Percentiles rank a stretch among this genome's conserved stretches.
Conservation (phyloP, 192 early-diverging fungal genomes). For the Kappamyces sp. region DNA sequence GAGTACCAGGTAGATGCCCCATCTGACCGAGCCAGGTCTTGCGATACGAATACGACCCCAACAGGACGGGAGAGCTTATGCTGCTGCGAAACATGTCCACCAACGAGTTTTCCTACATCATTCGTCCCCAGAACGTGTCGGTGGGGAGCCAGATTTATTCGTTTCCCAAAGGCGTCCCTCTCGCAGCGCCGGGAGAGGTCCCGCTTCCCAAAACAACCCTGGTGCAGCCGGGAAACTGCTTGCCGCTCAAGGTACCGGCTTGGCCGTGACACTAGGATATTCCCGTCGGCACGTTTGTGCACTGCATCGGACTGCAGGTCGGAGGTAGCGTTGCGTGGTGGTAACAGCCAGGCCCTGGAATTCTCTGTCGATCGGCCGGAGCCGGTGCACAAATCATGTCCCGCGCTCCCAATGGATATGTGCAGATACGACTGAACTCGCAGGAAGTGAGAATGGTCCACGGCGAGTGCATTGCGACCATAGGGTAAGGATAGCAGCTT, state of each 20-base stretch:
- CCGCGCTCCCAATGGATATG: conserved; percentile 68
- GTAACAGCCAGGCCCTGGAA: no score
- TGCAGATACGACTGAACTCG: conserved; percentile 76
- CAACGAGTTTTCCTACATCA: conserved; percentile 76
- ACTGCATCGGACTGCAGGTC: conserved; percentile 75
- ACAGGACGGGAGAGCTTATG: conserved; percentile 78
- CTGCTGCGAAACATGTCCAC: conserved; percentile 73
- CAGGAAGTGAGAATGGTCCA: conserved; percentile 83
- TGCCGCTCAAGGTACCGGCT: conserved; percentile 46
- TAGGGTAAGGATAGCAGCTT: conserved; percentile 42
- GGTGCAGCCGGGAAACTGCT: conserved; percentile 81
- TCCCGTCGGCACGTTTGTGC: conserved; percentile 85
- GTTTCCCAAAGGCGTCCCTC: conserved; percentile 40
- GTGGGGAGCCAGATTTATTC: conserved; percentile 69
- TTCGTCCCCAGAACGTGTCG: conserved; percentile 71
- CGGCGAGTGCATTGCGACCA: conserved; percentile 80
- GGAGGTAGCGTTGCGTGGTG: conserved; percentile 68
- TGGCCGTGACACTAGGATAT: conserved; percentile 52
- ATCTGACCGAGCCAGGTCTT: conserved; percentile 62
- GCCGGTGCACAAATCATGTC: conserved; percentile 76
- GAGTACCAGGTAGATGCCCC: neutral
- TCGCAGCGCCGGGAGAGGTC: conserved; percentile 14
- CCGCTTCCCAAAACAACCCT: conserved; percentile 33
- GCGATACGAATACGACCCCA: conserved; percentile 93
- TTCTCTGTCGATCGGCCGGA: conserved; percentile 68